Evolutionary conservation across 2,329 filamentous ascomycete species (phyloP), one percentile per base, ranked within the genome.

Genomic region (Trichoderma harzianum): DNA sequence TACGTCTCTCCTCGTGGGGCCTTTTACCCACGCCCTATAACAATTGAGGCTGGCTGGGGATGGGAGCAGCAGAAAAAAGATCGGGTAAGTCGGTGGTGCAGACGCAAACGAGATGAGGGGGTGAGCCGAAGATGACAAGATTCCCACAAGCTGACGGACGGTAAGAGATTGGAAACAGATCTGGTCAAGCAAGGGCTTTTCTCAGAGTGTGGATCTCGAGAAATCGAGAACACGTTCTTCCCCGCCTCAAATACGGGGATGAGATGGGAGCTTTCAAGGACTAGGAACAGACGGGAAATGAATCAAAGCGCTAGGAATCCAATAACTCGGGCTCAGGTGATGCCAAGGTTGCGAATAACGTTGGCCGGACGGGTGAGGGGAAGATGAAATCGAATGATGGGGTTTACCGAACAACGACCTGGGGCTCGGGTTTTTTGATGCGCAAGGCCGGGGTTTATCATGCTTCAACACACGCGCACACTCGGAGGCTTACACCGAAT

Each of bases 151-250:
- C 60, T 71, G 34, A 60, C 69, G 30, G 43, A 36, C 67, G 39
- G 39, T 2, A 43, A 61, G 39, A 62, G 57, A 51, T 53, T 51
- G 57, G 67, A 43, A 47, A 53, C 28, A 71, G 70, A 72, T 72
- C 70, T 69, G 53, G 60, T 63, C 32, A 43, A 57, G 43, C 65
- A 34, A 69, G 55, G 36, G 70, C 65, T 63, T 58, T 36, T 32
- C 32, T 14, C 34, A 47, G 64, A 5, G 18, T 68, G 70, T 72
- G 70, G 70, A 72, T 68, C 70, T 55, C 11, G 28, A 51, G 43
- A 68, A 63, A 63, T 68, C 70, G 64, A 67, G 70, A 72, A 72
- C 70, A 72, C 70, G 70, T 68, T 69, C 70, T 68, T 63, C 70
- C 70, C 70, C 70, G 70, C 70, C 70, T 68, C 58, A 30, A 51